Percentiles rank a stretch among this genome's conserved stretches.
These are phyloP conservation scores for Erysimum pusillum DNA, from an alignment of 441 rosid genomes.

Conservation along the genomic window DNA sequence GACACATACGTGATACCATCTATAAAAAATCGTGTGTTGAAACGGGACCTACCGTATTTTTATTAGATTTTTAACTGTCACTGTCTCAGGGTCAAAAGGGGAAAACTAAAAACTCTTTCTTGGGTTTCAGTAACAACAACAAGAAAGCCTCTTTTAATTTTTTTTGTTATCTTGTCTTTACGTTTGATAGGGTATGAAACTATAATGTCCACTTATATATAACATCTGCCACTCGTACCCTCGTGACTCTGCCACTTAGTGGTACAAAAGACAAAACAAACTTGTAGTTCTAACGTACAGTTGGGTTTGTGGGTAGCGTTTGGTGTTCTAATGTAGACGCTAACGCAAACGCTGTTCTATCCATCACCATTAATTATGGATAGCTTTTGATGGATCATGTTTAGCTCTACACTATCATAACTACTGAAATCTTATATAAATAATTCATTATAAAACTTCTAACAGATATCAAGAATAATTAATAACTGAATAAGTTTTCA, in stretches of 20 bases:
- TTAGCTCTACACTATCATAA: constrained; percentile 5
- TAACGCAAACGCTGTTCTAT: not conserved
- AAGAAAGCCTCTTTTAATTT: not conserved
- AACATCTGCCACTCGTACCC: constrained; percentile 42
- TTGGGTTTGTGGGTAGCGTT: constrained; percentile 25
- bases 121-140: constrained; percentile 24
- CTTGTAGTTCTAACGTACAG: constrained; percentile 34
- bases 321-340: not conserved
- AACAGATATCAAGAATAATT: not conserved
- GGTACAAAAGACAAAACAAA: constrained; percentile 45
- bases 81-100: constrained; percentile 30
- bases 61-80: constrained; percentile 26
- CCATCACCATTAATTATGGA: not conserved
- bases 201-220: constrained; percentile 48
- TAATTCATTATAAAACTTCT: not conserved
- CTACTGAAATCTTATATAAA: not conserved
- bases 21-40: constrained; percentile 31
- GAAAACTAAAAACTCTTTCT: constrained; percentile 13
- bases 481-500: not conserved
- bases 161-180: constrained; percentile 42
- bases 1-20: constrained; percentile 46
- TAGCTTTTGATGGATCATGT: constrained; percentile 15
- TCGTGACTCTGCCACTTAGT: constrained; percentile 45
- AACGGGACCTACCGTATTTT: constrained; percentile 32
- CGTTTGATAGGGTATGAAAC: constrained; percentile 44